phyloP scores from a whole-genome alignment of 345 rosid species.

The Eucalyptus cladocalyx region DNA sequence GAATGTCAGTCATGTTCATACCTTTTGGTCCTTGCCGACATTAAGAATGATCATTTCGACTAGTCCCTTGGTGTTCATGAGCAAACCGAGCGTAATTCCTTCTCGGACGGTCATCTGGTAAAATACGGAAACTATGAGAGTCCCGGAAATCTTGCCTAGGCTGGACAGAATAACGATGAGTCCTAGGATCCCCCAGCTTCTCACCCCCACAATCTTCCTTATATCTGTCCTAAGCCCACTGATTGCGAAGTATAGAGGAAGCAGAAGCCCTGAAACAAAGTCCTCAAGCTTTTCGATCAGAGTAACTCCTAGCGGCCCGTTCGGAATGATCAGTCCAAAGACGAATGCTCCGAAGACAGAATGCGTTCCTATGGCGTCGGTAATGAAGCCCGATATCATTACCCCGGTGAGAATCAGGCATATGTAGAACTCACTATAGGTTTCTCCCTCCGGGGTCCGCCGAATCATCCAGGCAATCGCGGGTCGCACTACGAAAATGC shows the following conservation, averaged over 20 bases:
- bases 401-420: conserved; percentile 89
- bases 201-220: conserved; percentile 14
- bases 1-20: background rate
- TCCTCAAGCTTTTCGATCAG: conserved; percentile 92
- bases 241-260: conserved; percentile 89
- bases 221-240: conserved; percentile 84
- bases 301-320: conserved; percentile 85
- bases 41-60: conserved; percentile 87
- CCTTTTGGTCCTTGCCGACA: conserved; percentile 86
- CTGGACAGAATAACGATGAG: conserved; percentile 43
- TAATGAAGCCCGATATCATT: conserved; percentile 84
- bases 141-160: conserved; percentile 68
- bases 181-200: conserved; percentile 35
- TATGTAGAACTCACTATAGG: conserved; percentile 61
- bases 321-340: conserved; percentile 80
- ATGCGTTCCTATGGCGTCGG: conserved; percentile 94
- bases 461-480: conserved; percentile 57
- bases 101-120: conserved; percentile 74
- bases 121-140: conserved; percentile 30
- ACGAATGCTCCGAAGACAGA: conserved; percentile 91
- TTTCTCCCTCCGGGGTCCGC: conserved; percentile 87
- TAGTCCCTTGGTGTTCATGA: conserved; percentile 93
- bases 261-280: conserved; percentile 85
- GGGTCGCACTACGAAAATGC: conserved; percentile 56
- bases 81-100: conserved; percentile 78